Conservation (phyloP, 2,329 filamentous ascomycete species). For the Trichoderma guizhouense region DNA sequence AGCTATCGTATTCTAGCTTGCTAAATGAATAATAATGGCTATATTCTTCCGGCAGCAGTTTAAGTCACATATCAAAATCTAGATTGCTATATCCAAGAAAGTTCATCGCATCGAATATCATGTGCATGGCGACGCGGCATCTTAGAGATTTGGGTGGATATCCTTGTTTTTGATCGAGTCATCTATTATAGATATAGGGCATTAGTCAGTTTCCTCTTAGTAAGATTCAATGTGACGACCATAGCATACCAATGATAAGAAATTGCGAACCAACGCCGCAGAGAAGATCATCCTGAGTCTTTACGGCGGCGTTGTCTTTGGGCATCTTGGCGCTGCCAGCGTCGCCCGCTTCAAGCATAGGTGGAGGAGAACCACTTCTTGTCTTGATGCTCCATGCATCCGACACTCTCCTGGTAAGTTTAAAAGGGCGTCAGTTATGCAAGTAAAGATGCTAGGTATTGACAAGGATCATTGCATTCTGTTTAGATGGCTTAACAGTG, state of each 20-base stretch:
- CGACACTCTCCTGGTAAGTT: no score
- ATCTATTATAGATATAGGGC: not conserved
- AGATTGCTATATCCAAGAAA: not conserved
- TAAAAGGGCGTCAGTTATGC: no score
- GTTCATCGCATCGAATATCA: not conserved
- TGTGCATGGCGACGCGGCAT: not conserved
- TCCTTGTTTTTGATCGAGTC: not conserved
- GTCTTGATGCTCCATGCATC: not conserved
- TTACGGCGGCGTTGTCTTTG: rapidly evolving
- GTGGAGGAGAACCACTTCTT: not conserved
- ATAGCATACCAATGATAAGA: not conserved
- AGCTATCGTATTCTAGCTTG: not conserved
- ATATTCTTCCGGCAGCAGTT: not conserved
- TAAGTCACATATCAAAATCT: not conserved
- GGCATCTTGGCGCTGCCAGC: not conserved
- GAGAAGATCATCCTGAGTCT: not conserved
- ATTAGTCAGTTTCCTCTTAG: not conserved
- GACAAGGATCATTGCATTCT: no score
- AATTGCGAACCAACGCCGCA: not conserved
- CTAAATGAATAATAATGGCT: not conserved
- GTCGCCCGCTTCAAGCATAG: not conserved
- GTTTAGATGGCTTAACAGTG: no score
- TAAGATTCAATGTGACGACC: not conserved
- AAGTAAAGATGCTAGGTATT: no score
- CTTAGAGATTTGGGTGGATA: not conserved